phyloP scores from a whole-genome alignment of 1,284 basidiomycete species.

The Boletus smithii region DNA sequence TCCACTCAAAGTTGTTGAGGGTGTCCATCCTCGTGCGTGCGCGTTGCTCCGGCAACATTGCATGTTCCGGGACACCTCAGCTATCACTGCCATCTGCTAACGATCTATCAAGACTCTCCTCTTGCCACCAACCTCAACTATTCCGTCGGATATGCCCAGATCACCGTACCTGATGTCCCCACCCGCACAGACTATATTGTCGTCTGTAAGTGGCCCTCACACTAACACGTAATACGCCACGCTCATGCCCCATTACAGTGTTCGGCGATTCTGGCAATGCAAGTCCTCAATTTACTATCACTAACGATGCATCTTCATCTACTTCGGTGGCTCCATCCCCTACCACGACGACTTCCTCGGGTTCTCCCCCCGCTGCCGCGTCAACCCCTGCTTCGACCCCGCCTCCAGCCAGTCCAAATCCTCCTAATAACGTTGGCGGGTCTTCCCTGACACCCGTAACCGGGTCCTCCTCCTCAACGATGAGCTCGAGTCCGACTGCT shows the following conservation, averaged over 20 bases:
- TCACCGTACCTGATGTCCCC: slow-evolving; percentile 56
- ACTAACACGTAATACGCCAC: neutral
- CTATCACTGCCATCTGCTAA: slow-evolving; percentile 9
- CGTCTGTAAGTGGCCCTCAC: slow-evolving; percentile 38
- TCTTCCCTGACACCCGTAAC: neutral
- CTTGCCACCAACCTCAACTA: slow-evolving; percentile 57
- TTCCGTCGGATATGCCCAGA: slow-evolving; percentile 44
- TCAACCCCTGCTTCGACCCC: slow-evolving; percentile 11
- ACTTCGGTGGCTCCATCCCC: slow-evolving; percentile 14
- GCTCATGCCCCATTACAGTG: slow-evolving; percentile 25
- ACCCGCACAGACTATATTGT: slow-evolving; percentile 43
- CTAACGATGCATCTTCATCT: slow-evolving; percentile 23
- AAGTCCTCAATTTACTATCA: slow-evolving; percentile 44
- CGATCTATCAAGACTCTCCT: slow-evolving; percentile 41
- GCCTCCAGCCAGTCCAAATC: neutral
- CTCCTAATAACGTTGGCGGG: neutral
- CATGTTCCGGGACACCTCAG: slow-evolving; percentile 3
- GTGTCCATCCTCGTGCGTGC: neutral
- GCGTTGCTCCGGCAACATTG: neutral
- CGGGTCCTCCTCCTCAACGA: neutral
- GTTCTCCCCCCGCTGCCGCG: slow-evolving; percentile 8
- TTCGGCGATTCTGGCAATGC: slow-evolving; percentile 44
- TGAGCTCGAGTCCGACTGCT: neutral
- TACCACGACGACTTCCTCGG: slow-evolving; percentile 4
- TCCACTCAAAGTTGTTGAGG: neutral